Base-by-base conservation (phyloP, 495 filamentous ascomycete genomes). In the Stereocaulon alpinum region DNA sequence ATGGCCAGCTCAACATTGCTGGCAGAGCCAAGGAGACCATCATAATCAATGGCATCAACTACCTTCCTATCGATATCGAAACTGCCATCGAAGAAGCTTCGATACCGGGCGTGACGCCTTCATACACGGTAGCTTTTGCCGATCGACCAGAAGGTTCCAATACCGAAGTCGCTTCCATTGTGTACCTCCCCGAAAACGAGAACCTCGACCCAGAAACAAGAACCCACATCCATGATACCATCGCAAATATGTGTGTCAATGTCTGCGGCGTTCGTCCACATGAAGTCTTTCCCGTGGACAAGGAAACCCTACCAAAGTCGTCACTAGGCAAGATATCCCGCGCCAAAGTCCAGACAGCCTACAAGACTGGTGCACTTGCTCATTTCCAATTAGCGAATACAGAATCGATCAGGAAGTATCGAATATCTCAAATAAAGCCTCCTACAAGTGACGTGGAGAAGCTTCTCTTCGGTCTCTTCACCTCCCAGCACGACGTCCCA, bases 301-400 rank as follows among this genome's bases (percentile, higher is more conserved):
- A 41, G 10, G 24, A 7, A 6, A 20, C 20, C 11, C 57, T 72
- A 41, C 54, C 64, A 18, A 77, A 70, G 59, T 70, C 74, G 1
- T 61, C 76, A 2, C 69, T 80, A 14, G 78, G 77, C 17, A 80
- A 81, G 64, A 51, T 81, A 6, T 78, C 78, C 10, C 70, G 72
- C 1, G 55, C 65, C 7, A 77, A 76, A 50, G 62, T 79, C 32
- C 63, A 63, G 27, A 59, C 59, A 0, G 56, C 63, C 4, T 68
- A 73, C 15, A 69, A 74, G 56, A 42, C 32, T 20, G 74, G 73
- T 6, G 55, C 34, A 0, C 74, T 71, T 55, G 60, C 43, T 44
- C 15, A 58, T 18, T 47, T 27, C 41, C 55, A 41, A 24, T 18
- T 9, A 18, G 5, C 30, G 11, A 34, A 40, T 29, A 49, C 24